Evolutionary conservation across 1,139 yeast species (phyloP).

Genomic region (Hyphopichia burtonii): DNA sequence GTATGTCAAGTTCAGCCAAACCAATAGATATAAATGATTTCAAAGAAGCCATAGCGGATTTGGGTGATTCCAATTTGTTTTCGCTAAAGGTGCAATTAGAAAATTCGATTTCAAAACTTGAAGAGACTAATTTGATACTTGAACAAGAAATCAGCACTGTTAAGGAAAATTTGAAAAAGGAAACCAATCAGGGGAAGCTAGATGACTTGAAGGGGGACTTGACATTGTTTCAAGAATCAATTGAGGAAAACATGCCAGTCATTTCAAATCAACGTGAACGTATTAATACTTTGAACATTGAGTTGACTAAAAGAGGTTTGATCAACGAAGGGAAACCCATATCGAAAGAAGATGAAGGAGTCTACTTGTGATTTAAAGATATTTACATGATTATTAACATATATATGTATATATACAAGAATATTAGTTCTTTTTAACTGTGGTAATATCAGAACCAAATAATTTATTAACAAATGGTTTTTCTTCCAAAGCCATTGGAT

Average conservation of each 20-base stretch:
- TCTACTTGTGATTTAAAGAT: conserved; percentile 10
- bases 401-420: neutral
- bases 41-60: conserved; percentile 28
- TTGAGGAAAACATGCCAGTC: conserved; percentile 33
- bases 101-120: conserved; percentile 27
- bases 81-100: conserved; percentile 24
- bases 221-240: conserved; percentile 26
- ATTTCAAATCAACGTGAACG: conserved; percentile 28
- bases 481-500: conserved; percentile 44
- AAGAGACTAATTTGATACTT: conserved; percentile 32
- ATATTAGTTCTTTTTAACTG: conserved; percentile 20
- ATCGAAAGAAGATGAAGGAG: conserved; percentile 9
- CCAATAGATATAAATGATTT: conserved; percentile 32
- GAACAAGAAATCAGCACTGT: conserved; percentile 21
- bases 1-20: conserved; percentile 16
- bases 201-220: conserved; percentile 21
- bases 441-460: conserved; percentile 36
- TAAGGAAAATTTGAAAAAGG: conserved; percentile 9
- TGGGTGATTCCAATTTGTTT: conserved; percentile 30
- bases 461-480: conserved; percentile 45
- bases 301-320: conserved; percentile 28
- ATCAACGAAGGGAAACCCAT: conserved; percentile 5
- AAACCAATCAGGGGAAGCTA: conserved; percentile 9
- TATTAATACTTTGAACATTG: conserved; percentile 20
- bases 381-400: conserved; percentile 8